Percentiles rank a stretch among this genome's conserved stretches.
phyloP scores from a whole-genome alignment of 176 grass and related monocot species.

The Aegilops sharonensis region DNA sequence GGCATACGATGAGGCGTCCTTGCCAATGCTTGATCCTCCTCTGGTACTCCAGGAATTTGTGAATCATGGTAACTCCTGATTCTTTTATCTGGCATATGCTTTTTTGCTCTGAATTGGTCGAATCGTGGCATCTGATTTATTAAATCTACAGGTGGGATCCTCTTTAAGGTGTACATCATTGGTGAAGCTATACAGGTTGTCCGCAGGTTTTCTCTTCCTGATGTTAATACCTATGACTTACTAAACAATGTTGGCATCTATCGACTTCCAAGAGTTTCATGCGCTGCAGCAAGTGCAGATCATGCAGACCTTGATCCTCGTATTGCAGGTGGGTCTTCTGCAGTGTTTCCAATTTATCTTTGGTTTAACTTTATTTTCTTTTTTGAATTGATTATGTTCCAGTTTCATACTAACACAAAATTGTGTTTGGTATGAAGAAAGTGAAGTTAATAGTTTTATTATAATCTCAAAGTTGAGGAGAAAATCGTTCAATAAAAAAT shows the following conservation, averaged over 20 bases:
- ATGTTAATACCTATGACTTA: constrained; percentile 61
- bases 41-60: constrained; percentile 95
- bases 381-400: constrained; percentile 3
- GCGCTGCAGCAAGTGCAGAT: constrained; percentile 79
- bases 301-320: constrained; percentile 74
- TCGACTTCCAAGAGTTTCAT: constrained; percentile 90
- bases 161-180: constrained; percentile 94
- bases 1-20: constrained; percentile 63
- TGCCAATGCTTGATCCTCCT: constrained; percentile 82
- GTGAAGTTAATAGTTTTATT: not conserved
- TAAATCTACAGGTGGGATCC: constrained; percentile 61
- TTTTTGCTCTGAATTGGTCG: not conserved
- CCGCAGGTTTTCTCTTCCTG: constrained; percentile 83
- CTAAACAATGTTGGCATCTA: constrained; percentile 70
- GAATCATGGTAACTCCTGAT: constrained; percentile 69
- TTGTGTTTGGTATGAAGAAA: constrained; percentile 1
- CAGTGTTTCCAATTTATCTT: constrained; percentile 6
- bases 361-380: not conserved
- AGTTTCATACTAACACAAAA: not conserved
- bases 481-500: not conserved
- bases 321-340: constrained; percentile 64
- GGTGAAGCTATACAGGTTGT: constrained; percentile 80
- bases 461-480: not conserved
- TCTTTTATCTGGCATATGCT: not conserved
- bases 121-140: constrained; percentile 1